Conservation (phyloP, 352 stramenopile genomes). For the Globisporangium nodosum region DNA sequence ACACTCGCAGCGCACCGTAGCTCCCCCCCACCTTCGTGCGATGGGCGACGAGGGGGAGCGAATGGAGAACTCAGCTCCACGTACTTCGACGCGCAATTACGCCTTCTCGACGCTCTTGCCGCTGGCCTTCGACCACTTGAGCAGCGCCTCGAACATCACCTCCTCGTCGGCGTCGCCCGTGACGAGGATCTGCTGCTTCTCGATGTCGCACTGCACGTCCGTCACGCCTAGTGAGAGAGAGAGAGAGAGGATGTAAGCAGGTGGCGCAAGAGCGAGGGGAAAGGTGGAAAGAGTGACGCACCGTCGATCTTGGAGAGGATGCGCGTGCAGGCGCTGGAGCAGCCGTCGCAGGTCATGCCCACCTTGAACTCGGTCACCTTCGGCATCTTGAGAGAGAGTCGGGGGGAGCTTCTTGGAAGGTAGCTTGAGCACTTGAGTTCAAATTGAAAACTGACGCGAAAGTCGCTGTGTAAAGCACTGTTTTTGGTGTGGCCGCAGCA, state of each 20-base stretch:
- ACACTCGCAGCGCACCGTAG: background rate
- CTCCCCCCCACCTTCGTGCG: background rate
- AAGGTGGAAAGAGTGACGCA: conserved; percentile 16
- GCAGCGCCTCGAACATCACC: conserved; percentile 77
- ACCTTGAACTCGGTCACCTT: conserved; percentile 87
- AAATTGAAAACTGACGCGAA: background rate
- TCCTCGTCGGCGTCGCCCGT: conserved; percentile 71
- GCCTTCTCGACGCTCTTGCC: conserved; percentile 83
- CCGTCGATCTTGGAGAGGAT: conserved; percentile 89
- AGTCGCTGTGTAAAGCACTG: no score
- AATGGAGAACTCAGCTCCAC: no score
- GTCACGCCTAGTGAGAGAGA: conserved; percentile 46
- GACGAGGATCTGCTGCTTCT: conserved; percentile 83
- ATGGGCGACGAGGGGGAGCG: background rate
- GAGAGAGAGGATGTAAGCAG: background rate
- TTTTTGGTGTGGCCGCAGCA: no score
- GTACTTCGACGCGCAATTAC: conserved; percentile 16
- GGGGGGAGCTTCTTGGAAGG: conserved; percentile 5
- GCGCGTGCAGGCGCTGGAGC: conserved; percentile 83
- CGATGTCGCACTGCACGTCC: conserved; percentile 82
- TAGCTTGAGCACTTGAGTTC: background rate
- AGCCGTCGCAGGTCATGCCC: conserved; percentile 88
- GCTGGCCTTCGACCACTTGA: conserved; percentile 87
- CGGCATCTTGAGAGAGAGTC: conserved; percentile 29
- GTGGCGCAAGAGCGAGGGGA: background rate